Evolutionary conservation across 164 flowering plant species (phyloP).

Genomic region (Tetracentron sinense): DNA sequence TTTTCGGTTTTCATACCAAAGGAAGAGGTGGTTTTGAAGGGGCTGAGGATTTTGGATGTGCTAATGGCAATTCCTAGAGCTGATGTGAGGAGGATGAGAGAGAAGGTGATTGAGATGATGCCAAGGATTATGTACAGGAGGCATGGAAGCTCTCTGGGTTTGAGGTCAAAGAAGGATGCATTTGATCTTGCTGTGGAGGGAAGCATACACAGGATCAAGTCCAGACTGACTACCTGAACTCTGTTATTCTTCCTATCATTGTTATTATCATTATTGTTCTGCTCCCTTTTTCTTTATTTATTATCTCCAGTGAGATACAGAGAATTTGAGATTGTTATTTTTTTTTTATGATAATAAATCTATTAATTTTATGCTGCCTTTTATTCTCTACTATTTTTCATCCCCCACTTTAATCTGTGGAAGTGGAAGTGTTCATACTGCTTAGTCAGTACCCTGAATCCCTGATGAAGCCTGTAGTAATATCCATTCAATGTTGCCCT

Average conservation of each 20-base stretch:
- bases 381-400: neutral
- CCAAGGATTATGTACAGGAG: conserved; percentile 72
- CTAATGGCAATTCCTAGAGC: conserved; percentile 51
- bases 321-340: conserved; percentile 1
- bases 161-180: conserved; percentile 64
- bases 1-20: conserved; percentile 82
- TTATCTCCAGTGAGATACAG: neutral
- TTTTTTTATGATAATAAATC: conserved; percentile 5
- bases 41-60: conserved; percentile 64
- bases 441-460: no score
- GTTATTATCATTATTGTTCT: neutral
- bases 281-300: conserved; percentile 1
- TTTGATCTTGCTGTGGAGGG: conserved; percentile 89
- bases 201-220: conserved; percentile 42
- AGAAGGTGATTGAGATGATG: conserved; percentile 64
- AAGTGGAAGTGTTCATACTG: neutral
- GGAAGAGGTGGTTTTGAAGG: conserved; percentile 87
- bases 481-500: no score
- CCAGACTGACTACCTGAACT: conserved; percentile 27
- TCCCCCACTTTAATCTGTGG: neutral
- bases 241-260: neutral
- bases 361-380: neutral
- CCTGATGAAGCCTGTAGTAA: no score
- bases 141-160: conserved; percentile 66
- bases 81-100: conserved; percentile 74